Evolutionary conservation across 129 eudicot genomes (phyloP), one percentile per base, ranked within the genome.

Genomic region (Calendula officinalis): DNA sequence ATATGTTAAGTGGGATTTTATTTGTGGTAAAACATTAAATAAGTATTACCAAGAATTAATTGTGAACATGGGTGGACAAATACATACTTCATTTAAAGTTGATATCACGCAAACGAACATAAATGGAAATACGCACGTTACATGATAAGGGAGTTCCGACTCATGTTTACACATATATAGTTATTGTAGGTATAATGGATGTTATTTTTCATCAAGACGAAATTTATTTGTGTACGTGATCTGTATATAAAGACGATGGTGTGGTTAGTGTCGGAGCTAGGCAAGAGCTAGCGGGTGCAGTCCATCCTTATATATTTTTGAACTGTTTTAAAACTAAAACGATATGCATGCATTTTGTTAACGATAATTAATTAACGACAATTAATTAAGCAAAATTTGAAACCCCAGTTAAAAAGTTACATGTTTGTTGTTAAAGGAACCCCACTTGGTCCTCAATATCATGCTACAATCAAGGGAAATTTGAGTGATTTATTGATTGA

Each of bases 381-480:
- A 22, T 22, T 22, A 22, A 22, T 22, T 22, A 22, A 22, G 30
- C 30, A 22, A 22, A 22, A 22, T 22, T 22, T 22, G 30, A 22
- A 22, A 22, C 30, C 30, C 30, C 1, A 22, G 30, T 22, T 0
- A 22, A 22, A 79, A 66, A 59, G 13, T 50, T 15, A 34, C 59
- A 52, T 56, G 63, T 72, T 68, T 67, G 66, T 50, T 71, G 74
- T 64, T 60, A 76, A 67, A 71, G 69, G 62, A 71, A 67, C 75
- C 76, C 81, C 79, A 75, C 65, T 63, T 72, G 69, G 56, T 27
- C 69, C 85, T 76, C 64, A 36, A 81, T 27, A 57, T 51, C 50
- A 47, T 81, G 69, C 85, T 47, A 66, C 57, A 66, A 66, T 72
- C 66, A 76, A 68, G 78, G 81, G 66, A 58, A 54, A 17, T 43